Evolutionary conservation across 768 basidiomycete species (phyloP).

Genomic region (Termitomyces sp.): DNA sequence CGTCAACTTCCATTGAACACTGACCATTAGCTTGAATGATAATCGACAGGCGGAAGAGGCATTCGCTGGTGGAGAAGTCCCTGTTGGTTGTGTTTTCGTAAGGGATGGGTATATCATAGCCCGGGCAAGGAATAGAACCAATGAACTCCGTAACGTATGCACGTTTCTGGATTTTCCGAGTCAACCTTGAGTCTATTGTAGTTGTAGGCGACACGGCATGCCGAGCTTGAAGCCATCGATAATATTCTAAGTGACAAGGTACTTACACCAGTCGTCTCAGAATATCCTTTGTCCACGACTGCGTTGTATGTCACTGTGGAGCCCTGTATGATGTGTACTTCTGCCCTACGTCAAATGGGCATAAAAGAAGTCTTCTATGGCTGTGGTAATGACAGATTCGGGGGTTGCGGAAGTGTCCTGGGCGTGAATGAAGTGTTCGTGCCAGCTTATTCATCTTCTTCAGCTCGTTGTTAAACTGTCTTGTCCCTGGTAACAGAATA

Average conservation of each 20-base stretch:
- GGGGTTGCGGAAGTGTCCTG: conserved; percentile 93
- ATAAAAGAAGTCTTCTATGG: conserved; percentile 90
- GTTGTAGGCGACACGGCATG: conserved; percentile 89
- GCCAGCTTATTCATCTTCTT: not conserved
- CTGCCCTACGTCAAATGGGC: conserved; percentile 89
- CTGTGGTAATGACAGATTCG: conserved; percentile 93
- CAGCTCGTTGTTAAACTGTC: not conserved
- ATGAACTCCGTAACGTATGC: conserved; percentile 84
- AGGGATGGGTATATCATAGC: conserved; percentile 75
- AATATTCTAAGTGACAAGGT: conserved; percentile 61
- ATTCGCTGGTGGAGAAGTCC: conserved; percentile 79
- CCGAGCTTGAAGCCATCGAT: conserved; percentile 96
- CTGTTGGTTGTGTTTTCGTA: conserved; percentile 95
- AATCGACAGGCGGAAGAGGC: conserved; percentile 74
- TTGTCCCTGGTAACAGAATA: conserved; percentile 35
- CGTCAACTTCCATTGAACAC: not conserved
- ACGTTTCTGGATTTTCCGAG: conserved; percentile 1
- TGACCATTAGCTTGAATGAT: conserved; percentile 8
- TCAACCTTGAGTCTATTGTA: not conserved
- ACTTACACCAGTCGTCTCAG: conserved; percentile 44
- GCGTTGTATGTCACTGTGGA: conserved; percentile 97
- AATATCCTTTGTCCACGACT: conserved; percentile 69
- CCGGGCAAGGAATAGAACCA: conserved; percentile 87
- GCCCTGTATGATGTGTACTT: conserved; percentile 99
- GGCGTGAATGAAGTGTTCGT: conserved; percentile 75